phyloP scores from a whole-genome alignment of 768 basidiomycete genomes.

The Boletus pseudo-olivaceus region DNA sequence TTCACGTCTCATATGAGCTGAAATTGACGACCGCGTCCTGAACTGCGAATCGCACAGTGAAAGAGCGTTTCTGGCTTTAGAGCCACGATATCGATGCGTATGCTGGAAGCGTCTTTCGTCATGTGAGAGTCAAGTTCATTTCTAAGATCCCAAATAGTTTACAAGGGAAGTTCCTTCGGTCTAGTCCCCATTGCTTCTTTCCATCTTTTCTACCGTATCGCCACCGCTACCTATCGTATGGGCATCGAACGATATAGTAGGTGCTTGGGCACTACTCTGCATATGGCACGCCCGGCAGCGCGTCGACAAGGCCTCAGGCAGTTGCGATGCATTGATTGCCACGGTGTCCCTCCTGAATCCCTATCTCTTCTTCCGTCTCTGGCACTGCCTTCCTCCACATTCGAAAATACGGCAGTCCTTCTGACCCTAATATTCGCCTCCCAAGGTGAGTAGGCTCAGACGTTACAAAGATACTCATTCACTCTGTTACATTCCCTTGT shows the following conservation, averaged over 20 bases:
- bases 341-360: conserved; percentile 83
- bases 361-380: conserved; percentile 73
- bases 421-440: conserved; percentile 67
- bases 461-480: conserved; percentile 22
- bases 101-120: conserved; percentile 78
- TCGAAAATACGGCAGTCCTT: conserved; percentile 75
- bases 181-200: conserved; percentile 79
- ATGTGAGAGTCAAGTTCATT: conserved; percentile 50
- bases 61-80: conserved; percentile 85
- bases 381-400: conserved; percentile 75
- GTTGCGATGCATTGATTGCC: conserved; percentile 60
- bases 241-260: conserved; percentile 63
- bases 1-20: not conserved
- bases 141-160: not conserved
- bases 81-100: conserved; percentile 81
- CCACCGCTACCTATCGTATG: conserved; percentile 63
- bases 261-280: conserved; percentile 62
- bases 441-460: conserved; percentile 43
- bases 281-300: conserved; percentile 68
- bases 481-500: not conserved
- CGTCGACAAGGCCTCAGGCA: conserved; percentile 34
- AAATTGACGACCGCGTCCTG: conserved; percentile 8
- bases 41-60: conserved; percentile 48
- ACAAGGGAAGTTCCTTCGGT: conserved; percentile 1
- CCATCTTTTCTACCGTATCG: conserved; percentile 68